phyloP scores from a whole-genome alignment of 2,329 filamentous ascomycete genomes.

The Aspergillus udagawae region DNA sequence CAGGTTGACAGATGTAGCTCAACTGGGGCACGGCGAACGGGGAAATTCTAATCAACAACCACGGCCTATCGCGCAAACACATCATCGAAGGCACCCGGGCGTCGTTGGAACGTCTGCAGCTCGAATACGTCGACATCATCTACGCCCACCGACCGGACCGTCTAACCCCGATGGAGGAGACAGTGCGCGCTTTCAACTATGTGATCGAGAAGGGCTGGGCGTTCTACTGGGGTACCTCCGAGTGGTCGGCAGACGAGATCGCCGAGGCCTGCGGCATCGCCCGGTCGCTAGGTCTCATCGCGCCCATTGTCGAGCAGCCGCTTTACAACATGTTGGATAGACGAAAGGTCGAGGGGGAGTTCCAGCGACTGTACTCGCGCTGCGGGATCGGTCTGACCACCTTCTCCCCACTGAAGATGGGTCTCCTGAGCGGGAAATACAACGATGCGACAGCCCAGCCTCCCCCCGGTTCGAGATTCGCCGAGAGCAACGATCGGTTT shows the following conservation, averaged over 20 bases:
- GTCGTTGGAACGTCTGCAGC: constrained; percentile 58
- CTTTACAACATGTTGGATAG: constrained; percentile 63
- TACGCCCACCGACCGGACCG: constrained; percentile 69
- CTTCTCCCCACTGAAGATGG: constrained; percentile 59
- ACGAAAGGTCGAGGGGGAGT: constrained; percentile 61
- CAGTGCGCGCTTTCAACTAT: constrained; percentile 67
- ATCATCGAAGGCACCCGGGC: constrained; percentile 62
- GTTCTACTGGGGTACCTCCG: constrained; percentile 68
- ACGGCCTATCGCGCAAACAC: constrained; percentile 67
- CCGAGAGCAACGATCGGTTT: constrained; percentile 54
- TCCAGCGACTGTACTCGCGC: constrained; percentile 56
- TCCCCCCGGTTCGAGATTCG: constrained; percentile 57
- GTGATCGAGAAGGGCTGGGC: constrained; percentile 65
- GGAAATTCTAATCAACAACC: constrained; percentile 62
- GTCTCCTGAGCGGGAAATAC: constrained; percentile 66
- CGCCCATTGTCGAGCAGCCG: constrained; percentile 54
- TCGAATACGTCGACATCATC: constrained; percentile 66
- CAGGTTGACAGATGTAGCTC: constrained; percentile 37
- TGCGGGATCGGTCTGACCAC: constrained; percentile 60
- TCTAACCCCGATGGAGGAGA: constrained; percentile 66
- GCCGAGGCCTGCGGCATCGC: constrained; percentile 60
- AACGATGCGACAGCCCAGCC: constrained; percentile 52
- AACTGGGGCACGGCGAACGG: constrained; percentile 62
- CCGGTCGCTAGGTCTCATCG: constrained; percentile 57
- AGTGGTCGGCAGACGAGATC: constrained; percentile 67